These are phyloP conservation scores for Globisporangium sylvaticum DNA, from an alignment of 352 stramenopile genomes.

Conservation along the genomic window DNA sequence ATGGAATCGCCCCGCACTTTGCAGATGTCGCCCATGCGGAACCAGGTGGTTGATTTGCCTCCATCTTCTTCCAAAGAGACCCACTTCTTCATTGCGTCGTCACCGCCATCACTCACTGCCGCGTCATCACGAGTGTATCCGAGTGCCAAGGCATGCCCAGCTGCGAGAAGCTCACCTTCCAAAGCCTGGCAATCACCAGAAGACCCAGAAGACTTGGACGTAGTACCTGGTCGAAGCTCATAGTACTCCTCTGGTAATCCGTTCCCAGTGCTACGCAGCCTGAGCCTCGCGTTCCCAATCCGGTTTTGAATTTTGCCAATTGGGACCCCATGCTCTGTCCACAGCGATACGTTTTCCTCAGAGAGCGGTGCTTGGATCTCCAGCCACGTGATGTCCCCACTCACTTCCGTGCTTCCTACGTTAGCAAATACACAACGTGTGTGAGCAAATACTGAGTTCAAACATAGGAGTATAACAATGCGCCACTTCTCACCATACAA, in stretches of 20 bases:
- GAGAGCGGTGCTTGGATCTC: conserved; percentile 26
- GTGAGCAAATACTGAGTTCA: not conserved
- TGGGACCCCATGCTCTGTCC: conserved; percentile 37
- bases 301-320: conserved; percentile 28
- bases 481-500: conserved; percentile 39
- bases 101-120: not conserved
- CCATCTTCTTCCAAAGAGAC: not conserved
- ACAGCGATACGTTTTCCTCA: conserved; percentile 15
- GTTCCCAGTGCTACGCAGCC: conserved; percentile 11
- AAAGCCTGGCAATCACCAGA: not conserved
- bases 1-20: conserved; percentile 24
- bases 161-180: conserved; percentile 36
- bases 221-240: conserved; percentile 7
- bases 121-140: conserved; percentile 28
- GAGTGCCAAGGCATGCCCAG: conserved; percentile 25
- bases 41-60: conserved; percentile 12
- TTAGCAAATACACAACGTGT: not conserved
- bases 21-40: conserved; percentile 45
- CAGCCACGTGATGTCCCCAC: conserved; percentile 51
- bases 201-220: not conserved
- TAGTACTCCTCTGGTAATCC: not conserved
- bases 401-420: conserved; percentile 58
- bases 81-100: not conserved
- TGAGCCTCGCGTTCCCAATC: conserved; percentile 25
- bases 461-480: not conserved